Evolutionary conservation across 1,284 basidiomycete genomes (phyloP).

Genomic region (Naganishia liquefaciens): DNA sequence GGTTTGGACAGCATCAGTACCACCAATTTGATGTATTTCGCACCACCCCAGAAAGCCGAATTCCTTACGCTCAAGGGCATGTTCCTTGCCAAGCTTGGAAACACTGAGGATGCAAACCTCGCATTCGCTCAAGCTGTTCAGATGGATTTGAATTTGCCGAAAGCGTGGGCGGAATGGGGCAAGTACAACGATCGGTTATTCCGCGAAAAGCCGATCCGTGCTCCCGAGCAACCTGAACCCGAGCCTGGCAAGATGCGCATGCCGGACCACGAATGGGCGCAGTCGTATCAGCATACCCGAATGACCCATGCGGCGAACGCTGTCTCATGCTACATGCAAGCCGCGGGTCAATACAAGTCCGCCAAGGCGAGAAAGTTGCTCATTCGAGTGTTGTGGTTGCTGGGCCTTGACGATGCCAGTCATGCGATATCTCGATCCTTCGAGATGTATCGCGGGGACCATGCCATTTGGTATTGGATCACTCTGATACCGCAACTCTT

Average conservation of each 20-base stretch:
- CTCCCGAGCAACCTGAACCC: slow-evolving; percentile 45
- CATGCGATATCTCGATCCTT: slow-evolving; percentile 79
- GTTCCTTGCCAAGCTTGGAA: slow-evolving; percentile 88
- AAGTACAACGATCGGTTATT: slow-evolving; percentile 91
- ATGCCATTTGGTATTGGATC: slow-evolving; percentile 99
- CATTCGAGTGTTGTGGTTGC: slow-evolving; percentile 91
- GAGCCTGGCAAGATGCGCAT: slow-evolving; percentile 67
- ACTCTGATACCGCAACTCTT: slow-evolving; percentile 96
- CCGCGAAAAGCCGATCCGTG: slow-evolving; percentile 54
- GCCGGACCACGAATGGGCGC: slow-evolving; percentile 57
- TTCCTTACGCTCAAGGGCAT: slow-evolving; percentile 99
- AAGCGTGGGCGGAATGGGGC: slow-evolving; percentile 99
- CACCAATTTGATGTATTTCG: slow-evolving; percentile 99
- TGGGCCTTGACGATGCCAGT: slow-evolving; percentile 83
- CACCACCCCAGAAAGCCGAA: slow-evolving; percentile 90
- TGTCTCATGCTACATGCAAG: slow-evolving; percentile 96
- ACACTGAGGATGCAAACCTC: slow-evolving; percentile 86
- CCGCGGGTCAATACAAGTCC: slow-evolving; percentile 92
- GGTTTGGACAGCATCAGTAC: slow-evolving; percentile 99
- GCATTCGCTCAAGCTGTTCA: slow-evolving; percentile 95
- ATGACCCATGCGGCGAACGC: slow-evolving; percentile 81
- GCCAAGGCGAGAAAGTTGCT: slow-evolving; percentile 90
- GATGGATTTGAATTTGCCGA: slow-evolving; percentile 90
- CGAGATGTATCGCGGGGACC: slow-evolving; percentile 94
- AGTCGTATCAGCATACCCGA: slow-evolving; percentile 48